Evolutionary conservation across 2,329 filamentous ascomycete species (phyloP).

Genomic region (Pseudogymnoascus sp.): DNA sequence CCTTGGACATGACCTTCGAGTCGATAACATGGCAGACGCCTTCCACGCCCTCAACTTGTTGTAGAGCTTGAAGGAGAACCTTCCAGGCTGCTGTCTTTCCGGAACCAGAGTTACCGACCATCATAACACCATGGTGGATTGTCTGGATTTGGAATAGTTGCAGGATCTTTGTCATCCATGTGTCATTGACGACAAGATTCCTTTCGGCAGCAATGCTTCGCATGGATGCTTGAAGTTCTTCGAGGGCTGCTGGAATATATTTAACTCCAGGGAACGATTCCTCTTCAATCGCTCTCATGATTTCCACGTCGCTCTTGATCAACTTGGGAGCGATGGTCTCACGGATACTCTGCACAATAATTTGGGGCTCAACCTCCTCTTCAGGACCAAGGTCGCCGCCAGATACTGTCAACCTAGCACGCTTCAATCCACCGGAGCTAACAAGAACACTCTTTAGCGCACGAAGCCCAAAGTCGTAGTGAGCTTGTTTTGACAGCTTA

Average conservation of each 20-base stretch:
- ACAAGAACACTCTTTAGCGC: constrained; percentile 97
- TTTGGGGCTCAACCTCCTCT: constrained; percentile 82
- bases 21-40: constrained; percentile 97
- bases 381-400: constrained; percentile 54
- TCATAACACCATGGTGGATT: constrained; percentile 99
- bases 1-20: constrained; percentile 99
- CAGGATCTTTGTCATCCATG: constrained; percentile 95
- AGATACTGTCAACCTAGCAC: constrained; percentile 59
- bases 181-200: constrained; percentile 81
- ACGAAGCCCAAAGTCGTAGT: constrained; percentile 98
- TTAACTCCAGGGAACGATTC: constrained; percentile 86
- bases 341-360: constrained; percentile 95
- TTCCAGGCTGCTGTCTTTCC: constrained; percentile 97
- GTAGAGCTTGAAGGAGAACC: constrained; percentile 80
- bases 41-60: constrained; percentile 83
- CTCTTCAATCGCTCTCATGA: constrained; percentile 75
- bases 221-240: constrained; percentile 72
- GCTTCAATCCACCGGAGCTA: constrained; percentile 93
- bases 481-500: constrained; percentile 85
- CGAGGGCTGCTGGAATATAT: constrained; percentile 83
- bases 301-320: constrained; percentile 83
- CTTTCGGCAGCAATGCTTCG: constrained; percentile 73
- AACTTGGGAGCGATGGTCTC: constrained; percentile 98
- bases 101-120: constrained; percentile 96
- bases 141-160: constrained; percentile 97